phyloP scores from a whole-genome alignment of 257 asterid genomes.

The Petunia secreta region DNA sequence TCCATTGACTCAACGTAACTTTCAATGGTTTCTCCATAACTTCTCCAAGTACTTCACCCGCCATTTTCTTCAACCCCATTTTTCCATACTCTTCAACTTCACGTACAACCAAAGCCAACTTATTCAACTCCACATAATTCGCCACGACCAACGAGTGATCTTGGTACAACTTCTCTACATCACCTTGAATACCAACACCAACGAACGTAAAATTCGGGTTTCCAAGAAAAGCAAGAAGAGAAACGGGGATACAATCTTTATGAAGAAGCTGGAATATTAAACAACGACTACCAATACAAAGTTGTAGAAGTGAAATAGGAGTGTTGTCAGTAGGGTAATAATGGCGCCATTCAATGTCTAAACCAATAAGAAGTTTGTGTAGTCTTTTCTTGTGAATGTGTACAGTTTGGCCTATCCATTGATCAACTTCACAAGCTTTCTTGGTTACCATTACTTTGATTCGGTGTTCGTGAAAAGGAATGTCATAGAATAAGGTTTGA shows the following conservation, averaged over 20 bases:
- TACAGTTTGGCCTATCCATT: neutral
- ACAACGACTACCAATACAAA: conserved; percentile 26
- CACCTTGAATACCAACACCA: conserved; percentile 10
- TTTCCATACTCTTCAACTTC: conserved; percentile 33
- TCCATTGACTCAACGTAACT: conserved; percentile 60
- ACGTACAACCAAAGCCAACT: conserved; percentile 40
- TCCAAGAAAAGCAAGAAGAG: conserved; percentile 22
- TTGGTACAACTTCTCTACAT: neutral
- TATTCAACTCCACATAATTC: conserved; percentile 48
- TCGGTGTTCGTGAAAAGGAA: neutral
- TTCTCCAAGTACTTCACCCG: conserved; percentile 40
- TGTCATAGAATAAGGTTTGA: neutral
- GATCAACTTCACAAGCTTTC: neutral
- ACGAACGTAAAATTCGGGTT: conserved; percentile 16
- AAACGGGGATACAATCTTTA: neutral
- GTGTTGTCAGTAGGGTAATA: neutral
- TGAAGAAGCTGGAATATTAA: conserved; percentile 29
- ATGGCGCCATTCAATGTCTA: conserved; percentile 30
- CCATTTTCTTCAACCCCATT: conserved; percentile 45
- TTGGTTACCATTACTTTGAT: conserved; percentile 7
- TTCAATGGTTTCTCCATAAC: conserved; percentile 45
- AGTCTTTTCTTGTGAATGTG: neutral
- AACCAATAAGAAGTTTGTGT: conserved; percentile 22
- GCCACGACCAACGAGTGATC: conserved; percentile 22
- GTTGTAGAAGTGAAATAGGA: conserved; percentile 26